A percentile compares a stretch with the other conserved stretches of the same genome.
phyloP scores from a whole-genome alignment of 2,329 filamentous ascomycete species.

The Penicillium sp. region DNA sequence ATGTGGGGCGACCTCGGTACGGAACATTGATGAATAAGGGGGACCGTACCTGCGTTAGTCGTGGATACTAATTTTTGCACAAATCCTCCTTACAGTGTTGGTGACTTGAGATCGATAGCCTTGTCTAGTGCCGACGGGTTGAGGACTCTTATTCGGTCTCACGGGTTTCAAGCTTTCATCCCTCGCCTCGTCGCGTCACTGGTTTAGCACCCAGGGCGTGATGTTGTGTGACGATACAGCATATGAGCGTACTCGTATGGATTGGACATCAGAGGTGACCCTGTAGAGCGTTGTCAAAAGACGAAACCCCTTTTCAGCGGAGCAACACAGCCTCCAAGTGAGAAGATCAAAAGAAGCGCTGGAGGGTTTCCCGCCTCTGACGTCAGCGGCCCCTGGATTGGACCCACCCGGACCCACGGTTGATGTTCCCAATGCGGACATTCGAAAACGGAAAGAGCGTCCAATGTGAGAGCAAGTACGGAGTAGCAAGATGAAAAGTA shows the following conservation, averaged over 20 bases:
- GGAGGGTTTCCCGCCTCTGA: constrained; percentile 4
- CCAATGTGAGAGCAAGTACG: background rate
- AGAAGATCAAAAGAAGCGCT: background rate
- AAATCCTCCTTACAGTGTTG: background rate
- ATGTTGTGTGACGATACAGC: background rate
- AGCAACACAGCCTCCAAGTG: background rate
- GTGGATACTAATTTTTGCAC: background rate
- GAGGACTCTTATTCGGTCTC: background rate
- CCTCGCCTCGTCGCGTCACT: too few relatives aligned
- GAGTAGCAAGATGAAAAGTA: background rate
- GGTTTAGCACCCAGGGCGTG: too few relatives aligned
- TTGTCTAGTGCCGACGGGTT: background rate
- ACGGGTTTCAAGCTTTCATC: too few relatives aligned
- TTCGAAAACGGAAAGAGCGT: background rate
- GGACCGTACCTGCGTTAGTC: background rate
- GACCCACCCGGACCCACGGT: background rate
- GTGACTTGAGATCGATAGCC: background rate
- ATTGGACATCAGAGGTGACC: background rate
- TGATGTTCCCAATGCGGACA: background rate
- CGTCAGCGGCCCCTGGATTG: constrained; percentile 10
- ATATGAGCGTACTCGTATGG: too few relatives aligned
- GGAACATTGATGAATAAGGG: background rate
- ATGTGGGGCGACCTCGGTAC: background rate
- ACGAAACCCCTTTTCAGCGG: background rate
- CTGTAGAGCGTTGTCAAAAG: background rate